Evolutionary conservation across 768 basidiomycete species (phyloP).

Genomic region (Grammothele lineata): DNA sequence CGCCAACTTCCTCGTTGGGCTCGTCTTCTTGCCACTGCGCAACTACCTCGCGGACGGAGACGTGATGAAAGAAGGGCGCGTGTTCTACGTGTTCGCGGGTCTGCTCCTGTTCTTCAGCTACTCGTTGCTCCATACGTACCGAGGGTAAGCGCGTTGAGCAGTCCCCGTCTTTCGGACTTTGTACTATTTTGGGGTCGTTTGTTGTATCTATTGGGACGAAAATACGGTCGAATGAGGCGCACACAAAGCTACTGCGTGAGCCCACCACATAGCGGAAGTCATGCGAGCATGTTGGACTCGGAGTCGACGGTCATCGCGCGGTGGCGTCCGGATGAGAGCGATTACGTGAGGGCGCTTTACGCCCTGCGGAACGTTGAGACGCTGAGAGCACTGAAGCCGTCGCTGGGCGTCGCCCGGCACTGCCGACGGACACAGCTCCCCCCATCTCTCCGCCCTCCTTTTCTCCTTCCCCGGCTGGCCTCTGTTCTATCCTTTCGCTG

Average conservation of each 20-base stretch:
- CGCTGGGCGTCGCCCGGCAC: background rate
- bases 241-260: too few relatives aligned
- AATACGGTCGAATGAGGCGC: background rate
- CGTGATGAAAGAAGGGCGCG: conserved; percentile 67
- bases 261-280: too few relatives aligned
- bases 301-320: too few relatives aligned
- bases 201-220: too few relatives aligned
- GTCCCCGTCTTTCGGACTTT: background rate
- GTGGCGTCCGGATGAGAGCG: too few relatives aligned
- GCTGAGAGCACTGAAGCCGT: background rate
- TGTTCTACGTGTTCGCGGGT: conserved; percentile 82
- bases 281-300: too few relatives aligned
- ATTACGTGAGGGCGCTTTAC: too few relatives aligned
- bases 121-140: conserved; percentile 27
- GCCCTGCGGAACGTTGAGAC: too few relatives aligned
- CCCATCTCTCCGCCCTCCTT: background rate
- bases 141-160: conserved; percentile 13
- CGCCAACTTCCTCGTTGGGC: conserved; percentile 78
- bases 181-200: too few relatives aligned
- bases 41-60: conserved; percentile 63
- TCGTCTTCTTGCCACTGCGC: conserved; percentile 81
- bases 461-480: background rate
- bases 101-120: conserved; percentile 38
- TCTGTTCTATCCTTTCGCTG: background rate
- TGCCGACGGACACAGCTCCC: conserved; percentile 6